These are phyloP conservation scores for Paramarasmius palmivorus DNA, from an alignment of 1,284 basidiomycete species.

Conservation along the genomic window DNA sequence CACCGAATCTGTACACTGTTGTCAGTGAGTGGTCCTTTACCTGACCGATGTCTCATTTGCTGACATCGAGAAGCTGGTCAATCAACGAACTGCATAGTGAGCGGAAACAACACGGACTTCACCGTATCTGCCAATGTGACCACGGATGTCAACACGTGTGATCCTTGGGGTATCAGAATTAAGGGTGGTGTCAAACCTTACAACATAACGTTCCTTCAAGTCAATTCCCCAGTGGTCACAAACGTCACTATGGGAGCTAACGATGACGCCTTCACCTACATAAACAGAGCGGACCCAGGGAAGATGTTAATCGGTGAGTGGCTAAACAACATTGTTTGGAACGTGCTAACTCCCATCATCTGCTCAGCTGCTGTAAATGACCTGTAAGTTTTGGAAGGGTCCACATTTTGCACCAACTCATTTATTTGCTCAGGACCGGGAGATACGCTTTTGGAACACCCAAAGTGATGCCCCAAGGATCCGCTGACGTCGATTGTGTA, in stretches of 20 bases:
- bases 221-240: conserved; percentile 40
- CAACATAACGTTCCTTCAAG: conserved; percentile 40
- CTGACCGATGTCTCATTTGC: conserved; percentile 2
- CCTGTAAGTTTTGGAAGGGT: conserved; percentile 30
- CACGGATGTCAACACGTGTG: conserved; percentile 38
- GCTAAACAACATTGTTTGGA: not conserved
- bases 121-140: conserved; percentile 44
- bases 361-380: conserved; percentile 38
- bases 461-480: conserved; percentile 25
- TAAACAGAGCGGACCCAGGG: conserved; percentile 44
- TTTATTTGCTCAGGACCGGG: conserved; percentile 23
- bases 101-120: conserved; percentile 30
- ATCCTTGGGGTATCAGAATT: conserved; percentile 47
- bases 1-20: conserved; percentile 34
- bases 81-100: conserved; percentile 37
- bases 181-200: conserved; percentile 49
- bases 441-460: conserved; percentile 35
- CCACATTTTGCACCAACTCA: not conserved
- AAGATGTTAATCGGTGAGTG: conserved; percentile 42
- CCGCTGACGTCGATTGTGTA: conserved; percentile 23
- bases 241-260: conserved; percentile 41
- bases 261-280: conserved; percentile 46
- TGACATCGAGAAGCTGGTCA: conserved; percentile 28
- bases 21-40: conserved; percentile 25
- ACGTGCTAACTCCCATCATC: not conserved